Base-by-base conservation (phyloP, 2,329 filamentous ascomycete genomes). In the Epichloe sibirici region DNA sequence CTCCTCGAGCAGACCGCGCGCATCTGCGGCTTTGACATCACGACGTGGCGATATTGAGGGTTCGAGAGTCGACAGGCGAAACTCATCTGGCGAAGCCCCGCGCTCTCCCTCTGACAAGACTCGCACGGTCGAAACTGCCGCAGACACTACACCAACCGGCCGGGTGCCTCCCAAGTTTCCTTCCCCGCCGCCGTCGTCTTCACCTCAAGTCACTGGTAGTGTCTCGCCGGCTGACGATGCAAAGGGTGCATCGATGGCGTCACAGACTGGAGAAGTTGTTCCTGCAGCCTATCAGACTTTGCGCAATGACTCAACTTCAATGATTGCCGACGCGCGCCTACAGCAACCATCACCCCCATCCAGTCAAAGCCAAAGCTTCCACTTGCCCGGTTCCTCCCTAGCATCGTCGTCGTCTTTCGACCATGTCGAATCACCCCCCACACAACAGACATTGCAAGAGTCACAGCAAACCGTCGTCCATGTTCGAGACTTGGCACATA, bases 401-500 rank as follows among this genome's bases (percentile, higher is more conserved):
- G 40, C 47, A 7, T 50, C 53, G 9, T 55, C 53, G 34, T 45
- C 53, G 4, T 44, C 45, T 2, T 47, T 50, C 21, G 45, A 34
- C 34, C 48, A 38, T 11, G 39, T 21, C 35, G 48, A 46, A 42
- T 35, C 51, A 8, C 38, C 15, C 39, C 39, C 46, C 6, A 39
- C 53, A 4, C 47, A 47, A 34, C 44, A 55, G 42, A 43, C 54
- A 48, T 39, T 57, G 60, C 51, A 58, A 59, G 39, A 64, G 54
- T 54, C 63, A 46, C 59, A 69, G 50, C 74, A 77, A 51, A 72
- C 68, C 11, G 77, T 77, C 3, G 87, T 97, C 63, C 86, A 87
- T 65, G 83, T 98, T 44, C 86, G 87, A 62, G 90, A 95, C 66
- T 75, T 98, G 48, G 86, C 85, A 43, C 93, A 98, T 64, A 91